These are phyloP conservation scores for Anaeramoeba flamelloides DNA, from an alignment of 78 protist species.

Conservation along the genomic window DNA sequence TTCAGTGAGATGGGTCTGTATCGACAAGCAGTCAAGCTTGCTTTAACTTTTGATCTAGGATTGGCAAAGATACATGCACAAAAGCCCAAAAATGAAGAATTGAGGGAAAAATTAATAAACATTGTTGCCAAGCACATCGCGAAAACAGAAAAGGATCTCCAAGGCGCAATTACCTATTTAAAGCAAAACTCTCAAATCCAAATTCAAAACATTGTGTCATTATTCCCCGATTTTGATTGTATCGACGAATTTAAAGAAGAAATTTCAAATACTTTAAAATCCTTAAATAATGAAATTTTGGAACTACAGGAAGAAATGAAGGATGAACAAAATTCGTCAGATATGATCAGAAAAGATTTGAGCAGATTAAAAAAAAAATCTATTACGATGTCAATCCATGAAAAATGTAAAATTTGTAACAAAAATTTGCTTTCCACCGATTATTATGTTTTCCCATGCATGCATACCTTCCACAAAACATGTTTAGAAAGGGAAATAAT, in stretches of 20 bases:
- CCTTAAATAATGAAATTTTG: constrained; percentile 54
- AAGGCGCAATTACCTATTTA: constrained; percentile 37
- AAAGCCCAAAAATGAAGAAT: neutral
- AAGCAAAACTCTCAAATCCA: constrained; percentile 62
- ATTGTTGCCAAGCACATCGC: neutral
- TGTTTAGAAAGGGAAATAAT: constrained; percentile 28
- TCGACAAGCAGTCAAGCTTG: neutral
- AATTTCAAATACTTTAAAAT: constrained; percentile 55
- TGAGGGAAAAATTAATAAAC: neutral
- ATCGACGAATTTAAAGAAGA: constrained; percentile 79
- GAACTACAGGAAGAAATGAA: constrained; percentile 61
- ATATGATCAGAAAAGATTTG: constrained; percentile 59
- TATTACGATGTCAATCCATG: constrained; percentile 35
- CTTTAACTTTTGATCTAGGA: neutral
- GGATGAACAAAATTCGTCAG: constrained; percentile 53
- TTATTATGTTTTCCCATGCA: constrained; percentile 71
- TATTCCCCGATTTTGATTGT: constrained; percentile 70
- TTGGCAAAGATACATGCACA: neutral
- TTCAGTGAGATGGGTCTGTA: neutral
- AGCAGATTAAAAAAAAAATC: constrained; percentile 43
- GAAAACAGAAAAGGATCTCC: neutral
- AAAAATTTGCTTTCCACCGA: constrained; percentile 31
- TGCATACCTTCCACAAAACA: constrained; percentile 62
- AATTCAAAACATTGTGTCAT: too few species aligned
- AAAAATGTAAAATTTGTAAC: constrained; percentile 52